Conservation (phyloP, 2,329 filamentous ascomycete genomes). For the Penicillium thymicola region DNA sequence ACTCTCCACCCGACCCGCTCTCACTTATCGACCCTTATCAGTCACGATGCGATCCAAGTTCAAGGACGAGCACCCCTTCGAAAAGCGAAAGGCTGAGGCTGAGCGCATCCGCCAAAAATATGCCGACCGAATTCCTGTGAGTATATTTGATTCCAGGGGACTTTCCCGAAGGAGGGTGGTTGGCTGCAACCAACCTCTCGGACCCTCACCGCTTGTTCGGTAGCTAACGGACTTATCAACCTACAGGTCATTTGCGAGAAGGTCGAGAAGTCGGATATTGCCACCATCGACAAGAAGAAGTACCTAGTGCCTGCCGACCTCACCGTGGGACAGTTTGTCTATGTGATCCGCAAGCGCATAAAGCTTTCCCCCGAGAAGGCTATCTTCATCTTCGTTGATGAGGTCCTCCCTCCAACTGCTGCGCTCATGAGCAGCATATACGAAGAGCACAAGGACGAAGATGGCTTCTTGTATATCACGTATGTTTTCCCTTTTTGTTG, state of each 20-base stretch:
- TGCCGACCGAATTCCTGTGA: constrained; percentile 93
- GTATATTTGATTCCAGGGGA: constrained; percentile 41
- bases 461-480: constrained; percentile 97
- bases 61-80: constrained; percentile 99
- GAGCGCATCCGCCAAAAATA: constrained; percentile 99
- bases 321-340: constrained; percentile 98
- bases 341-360: constrained; percentile 99
- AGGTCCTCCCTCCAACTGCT: constrained; percentile 92
- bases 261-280: constrained; percentile 98
- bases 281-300: constrained; percentile 99
- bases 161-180: not conserved
- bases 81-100: constrained; percentile 99
- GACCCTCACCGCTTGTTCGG: constrained; percentile 33
- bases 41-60: constrained; percentile 95
- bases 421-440: constrained; percentile 99
- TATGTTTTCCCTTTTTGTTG: constrained; percentile 44
- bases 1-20: constrained; percentile 21
- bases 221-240: constrained; percentile 25
- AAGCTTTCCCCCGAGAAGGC: constrained; percentile 99
- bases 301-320: constrained; percentile 96
- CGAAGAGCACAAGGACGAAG: constrained; percentile 92
- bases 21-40: constrained; percentile 33
- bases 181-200: not conserved
- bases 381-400: constrained; percentile 99
- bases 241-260: constrained; percentile 96